Evolutionary conservation across 768 basidiomycete genomes (phyloP), one percentile per base, ranked within the genome.

Genomic region (Mycena galopus): DNA sequence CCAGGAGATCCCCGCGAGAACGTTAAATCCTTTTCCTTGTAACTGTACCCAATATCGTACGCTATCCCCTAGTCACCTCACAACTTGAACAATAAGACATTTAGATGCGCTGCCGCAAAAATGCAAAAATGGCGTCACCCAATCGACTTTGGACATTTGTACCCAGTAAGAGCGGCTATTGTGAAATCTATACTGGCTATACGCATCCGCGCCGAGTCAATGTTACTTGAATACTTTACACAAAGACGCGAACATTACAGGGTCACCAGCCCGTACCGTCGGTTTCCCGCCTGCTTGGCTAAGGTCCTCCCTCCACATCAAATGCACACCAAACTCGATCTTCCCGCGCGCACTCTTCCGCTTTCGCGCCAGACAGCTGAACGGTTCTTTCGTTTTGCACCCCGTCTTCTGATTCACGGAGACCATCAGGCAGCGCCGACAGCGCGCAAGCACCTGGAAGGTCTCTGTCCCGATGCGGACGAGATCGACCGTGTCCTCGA

Each of bases 391-490:
- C 55, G 69, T 76, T 11, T 57, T 69, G 59, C 64, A 44, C 44
- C 72, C 75, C n/a, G 75, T 76, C 57, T 12, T 37, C 69, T 76
- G 75, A 35, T 76, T 64, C 32, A 76, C 72, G 55, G 72, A 76
- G 35, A 76, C 69, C 75, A 76, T 76, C 25, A 76, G 56, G 30
- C 75, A 76, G 12, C 75, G 72, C 32, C 75, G 68, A 37, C 75
- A 76, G 53, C 72, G 75, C 55, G 75, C 75, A 11, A 76, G 75
- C 42, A 76, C 72, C 59, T 76, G 75, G 51, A 76, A 76, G 25
- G 75, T 73, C 50, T 76, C 68, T 19, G 64, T 73, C 37, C 75
- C 75, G 58, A 76, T 73, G 2, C 75, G 75, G 44, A 76, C 4
- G 9, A 76, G 69, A 37, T 73, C 72, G 27, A 73, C 71, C 27